phyloP scores from a whole-genome alignment of 495 filamentous ascomycete species.

The Podospora pseudoanserina region DNA sequence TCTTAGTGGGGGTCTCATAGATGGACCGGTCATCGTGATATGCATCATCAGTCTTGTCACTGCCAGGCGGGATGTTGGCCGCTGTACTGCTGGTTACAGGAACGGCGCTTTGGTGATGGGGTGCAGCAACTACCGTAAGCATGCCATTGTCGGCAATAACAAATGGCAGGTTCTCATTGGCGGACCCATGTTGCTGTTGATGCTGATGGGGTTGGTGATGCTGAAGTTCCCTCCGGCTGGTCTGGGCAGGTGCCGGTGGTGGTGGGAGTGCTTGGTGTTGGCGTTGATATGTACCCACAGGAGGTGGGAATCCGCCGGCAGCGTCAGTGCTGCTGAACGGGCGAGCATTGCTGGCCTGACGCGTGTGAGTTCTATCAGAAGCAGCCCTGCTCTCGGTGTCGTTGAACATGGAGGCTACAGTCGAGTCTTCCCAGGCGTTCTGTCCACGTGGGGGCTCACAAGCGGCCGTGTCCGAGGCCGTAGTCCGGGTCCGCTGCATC shows the following conservation, averaged over 20 bases:
- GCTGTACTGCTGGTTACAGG: conserved; percentile 13
- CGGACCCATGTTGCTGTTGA: conserved; percentile 9
- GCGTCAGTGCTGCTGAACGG: conserved; percentile 25
- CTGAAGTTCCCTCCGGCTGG: background rate
- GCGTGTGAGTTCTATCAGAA: conserved; percentile 29
- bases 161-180: conserved; percentile 30
- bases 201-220: conserved; percentile 8
- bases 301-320: conserved; percentile 6
- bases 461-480: conserved; percentile 28
- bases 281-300: background rate
- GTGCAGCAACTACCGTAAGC: conserved; percentile 28
- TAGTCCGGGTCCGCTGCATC: conserved; percentile 31
- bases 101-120: conserved; percentile 13
- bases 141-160: conserved; percentile 33
- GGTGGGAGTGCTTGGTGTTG: conserved; percentile 15
- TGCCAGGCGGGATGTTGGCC: conserved; percentile 21
- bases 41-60: conserved; percentile 20
- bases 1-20: conserved; percentile 30
- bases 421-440: conserved; percentile 40
- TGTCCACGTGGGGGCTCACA: conserved; percentile 21
- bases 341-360: conserved; percentile 26
- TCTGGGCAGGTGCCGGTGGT: conserved; percentile 2
- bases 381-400: conserved; percentile 30
- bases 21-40: conserved; percentile 25
- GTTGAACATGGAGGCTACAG: conserved; percentile 36